A percentile compares a stretch with the other conserved stretches of the same genome.
Evolutionary conservation across 2,329 filamentous ascomycete species (phyloP).

Genomic region (Calonectria pseudoturangicola): DNA sequence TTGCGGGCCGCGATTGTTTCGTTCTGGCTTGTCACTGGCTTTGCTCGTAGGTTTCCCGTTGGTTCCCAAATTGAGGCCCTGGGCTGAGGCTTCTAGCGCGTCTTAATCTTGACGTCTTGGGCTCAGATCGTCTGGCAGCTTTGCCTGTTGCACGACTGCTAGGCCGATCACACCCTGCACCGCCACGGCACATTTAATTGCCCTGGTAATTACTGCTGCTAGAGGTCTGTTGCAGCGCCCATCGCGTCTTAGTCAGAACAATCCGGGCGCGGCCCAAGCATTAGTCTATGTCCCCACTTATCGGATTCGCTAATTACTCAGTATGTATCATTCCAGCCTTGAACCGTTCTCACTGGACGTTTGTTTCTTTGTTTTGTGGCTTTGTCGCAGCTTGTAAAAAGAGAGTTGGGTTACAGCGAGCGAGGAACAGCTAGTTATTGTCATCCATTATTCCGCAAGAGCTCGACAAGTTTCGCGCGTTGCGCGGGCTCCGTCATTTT

Average conservation of each 20-base stretch:
- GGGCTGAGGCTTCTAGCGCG: slow-evolving; percentile 8
- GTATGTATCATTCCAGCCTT: background rate
- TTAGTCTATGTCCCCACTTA: slow-evolving; percentile 23
- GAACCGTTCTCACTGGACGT: background rate
- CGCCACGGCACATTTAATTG: slow-evolving; percentile 11
- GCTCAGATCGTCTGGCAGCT: slow-evolving; percentile 5
- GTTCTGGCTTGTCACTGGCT: background rate
- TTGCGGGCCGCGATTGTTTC: background rate
- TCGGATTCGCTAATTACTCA: slow-evolving; percentile 6
- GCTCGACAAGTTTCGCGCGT: background rate
- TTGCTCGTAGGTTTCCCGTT: no score
- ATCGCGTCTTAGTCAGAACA: slow-evolving; percentile 12
- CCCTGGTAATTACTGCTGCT: slow-evolving; percentile 4
- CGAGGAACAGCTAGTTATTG: background rate
- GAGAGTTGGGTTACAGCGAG: no score
- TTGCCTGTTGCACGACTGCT: background rate
- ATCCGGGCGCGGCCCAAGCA: slow-evolving; percentile 12
- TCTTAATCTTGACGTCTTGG: slow-evolving; percentile 3
- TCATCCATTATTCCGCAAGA: background rate
- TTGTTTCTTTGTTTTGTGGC: no score
- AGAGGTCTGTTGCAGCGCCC: slow-evolving; percentile 3
- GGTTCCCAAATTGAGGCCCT: background rate
- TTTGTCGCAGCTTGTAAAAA: background rate
- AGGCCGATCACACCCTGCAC: background rate
- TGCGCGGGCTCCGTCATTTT: slow-evolving; percentile 5